phyloP scores from a whole-genome alignment of 768 basidiomycete species.

The Fibroporia radiculosa region DNA sequence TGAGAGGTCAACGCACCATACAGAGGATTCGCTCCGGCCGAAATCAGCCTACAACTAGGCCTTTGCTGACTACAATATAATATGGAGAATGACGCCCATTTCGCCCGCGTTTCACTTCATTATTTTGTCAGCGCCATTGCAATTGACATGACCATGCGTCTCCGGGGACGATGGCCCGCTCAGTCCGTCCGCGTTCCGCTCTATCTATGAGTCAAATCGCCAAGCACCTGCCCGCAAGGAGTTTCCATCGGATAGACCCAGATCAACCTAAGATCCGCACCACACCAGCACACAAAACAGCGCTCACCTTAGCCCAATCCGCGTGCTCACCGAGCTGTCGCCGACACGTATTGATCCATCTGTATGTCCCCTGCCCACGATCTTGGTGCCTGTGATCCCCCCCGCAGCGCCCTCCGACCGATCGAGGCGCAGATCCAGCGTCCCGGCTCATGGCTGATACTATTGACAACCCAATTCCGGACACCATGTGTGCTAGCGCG shows the following conservation, averaged over 20 bases:
- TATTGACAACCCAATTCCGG: too few species aligned
- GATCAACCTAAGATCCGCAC: neutral
- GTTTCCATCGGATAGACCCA: neutral
- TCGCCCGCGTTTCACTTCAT: neutral
- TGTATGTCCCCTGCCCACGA: constrained; percentile 49
- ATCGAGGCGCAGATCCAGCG: constrained; percentile 34
- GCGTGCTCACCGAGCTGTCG: constrained; percentile 57
- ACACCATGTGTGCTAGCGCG: constrained; percentile 31
- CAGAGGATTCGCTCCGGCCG: too few species aligned
- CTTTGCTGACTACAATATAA: too few species aligned
- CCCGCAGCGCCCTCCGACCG: constrained; percentile 49
- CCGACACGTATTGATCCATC: constrained; percentile 46
- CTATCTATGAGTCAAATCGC: neutral
- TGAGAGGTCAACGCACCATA: too few species aligned
- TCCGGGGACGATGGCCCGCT: constrained; percentile 43
- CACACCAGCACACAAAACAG: neutral
- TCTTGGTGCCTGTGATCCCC: constrained; percentile 48
- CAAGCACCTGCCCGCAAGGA: neutral
- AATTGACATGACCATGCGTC: constrained; percentile 27
- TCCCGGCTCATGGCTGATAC: too few species aligned
- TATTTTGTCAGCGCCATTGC: neutral
- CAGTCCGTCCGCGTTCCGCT: constrained; percentile 44
- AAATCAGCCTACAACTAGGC: too few species aligned
- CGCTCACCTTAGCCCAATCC: constrained; percentile 59
- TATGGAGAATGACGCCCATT: too few species aligned